These are phyloP conservation scores for Candolleomyces efflorescens DNA, from an alignment of 768 basidiomycete species.

Conservation along the genomic window DNA sequence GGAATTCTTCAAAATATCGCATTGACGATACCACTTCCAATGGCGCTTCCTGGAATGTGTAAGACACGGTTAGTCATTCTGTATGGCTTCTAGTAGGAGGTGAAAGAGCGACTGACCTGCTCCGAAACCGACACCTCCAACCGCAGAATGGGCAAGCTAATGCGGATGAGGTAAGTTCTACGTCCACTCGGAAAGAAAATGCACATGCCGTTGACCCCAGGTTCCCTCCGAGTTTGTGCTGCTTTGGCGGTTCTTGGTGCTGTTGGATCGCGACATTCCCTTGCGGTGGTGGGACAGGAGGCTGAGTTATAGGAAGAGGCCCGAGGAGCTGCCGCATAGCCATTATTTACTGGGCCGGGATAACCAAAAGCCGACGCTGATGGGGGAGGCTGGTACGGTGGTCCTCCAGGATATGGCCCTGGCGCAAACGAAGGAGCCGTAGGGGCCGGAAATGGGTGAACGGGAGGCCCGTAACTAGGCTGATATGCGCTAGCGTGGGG, in stretches of 20 bases:
- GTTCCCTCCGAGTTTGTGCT: constrained; percentile 43
- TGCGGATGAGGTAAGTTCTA: constrained; percentile 3
- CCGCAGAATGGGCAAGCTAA: constrained; percentile 51
- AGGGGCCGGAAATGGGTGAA: not conserved
- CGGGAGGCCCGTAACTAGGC: no score
- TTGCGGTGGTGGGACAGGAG: no score
- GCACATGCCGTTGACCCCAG: constrained; percentile 48
- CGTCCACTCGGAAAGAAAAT: not conserved
- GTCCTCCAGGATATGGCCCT: constrained; percentile 5
- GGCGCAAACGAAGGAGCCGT: constrained; percentile 11
- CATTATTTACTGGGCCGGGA: constrained; percentile 8
- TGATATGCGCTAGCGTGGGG: no score
- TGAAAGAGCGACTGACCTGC: constrained; percentile 42
- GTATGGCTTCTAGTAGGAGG: constrained; percentile 26
- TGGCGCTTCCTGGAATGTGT: constrained; percentile 33
- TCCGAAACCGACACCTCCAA: constrained; percentile 70
- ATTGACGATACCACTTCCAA: constrained; percentile 41
- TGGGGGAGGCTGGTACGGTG: not conserved
- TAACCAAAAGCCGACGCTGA: no score
- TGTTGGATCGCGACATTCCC: not conserved
- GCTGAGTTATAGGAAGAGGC: not conserved
- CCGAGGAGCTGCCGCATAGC: constrained; percentile 8
- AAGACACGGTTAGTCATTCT: not conserved
- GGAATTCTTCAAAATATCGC: constrained; percentile 41
- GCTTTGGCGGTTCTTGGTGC: constrained; percentile 33